These are phyloP conservation scores for Kwoniella sp. DNA, from an alignment of 768 basidiomycete genomes.

Conservation along the genomic window DNA sequence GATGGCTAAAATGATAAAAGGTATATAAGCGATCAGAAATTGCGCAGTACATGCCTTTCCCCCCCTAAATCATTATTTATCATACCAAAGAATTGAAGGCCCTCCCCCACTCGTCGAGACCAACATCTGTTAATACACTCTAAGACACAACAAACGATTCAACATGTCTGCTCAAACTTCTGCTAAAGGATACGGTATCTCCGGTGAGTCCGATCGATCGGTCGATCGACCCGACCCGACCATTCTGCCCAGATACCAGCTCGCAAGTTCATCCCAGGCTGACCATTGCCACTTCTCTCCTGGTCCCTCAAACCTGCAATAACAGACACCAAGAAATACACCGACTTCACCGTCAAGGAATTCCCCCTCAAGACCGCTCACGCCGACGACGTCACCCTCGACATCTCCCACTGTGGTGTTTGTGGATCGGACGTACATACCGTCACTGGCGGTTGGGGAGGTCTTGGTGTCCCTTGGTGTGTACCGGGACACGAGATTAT, in stretches of 20 bases:
- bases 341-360: conserved; percentile 48
- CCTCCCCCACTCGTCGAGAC: too few species aligned
- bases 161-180: conserved; percentile 24
- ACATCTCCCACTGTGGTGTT: conserved; percentile 56
- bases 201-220: conserved; percentile 27
- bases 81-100: too few species aligned
- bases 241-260: too few species aligned
- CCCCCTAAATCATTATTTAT: background rate
- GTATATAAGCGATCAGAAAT: too few species aligned
- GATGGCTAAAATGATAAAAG: too few species aligned
- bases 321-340: conserved; percentile 48
- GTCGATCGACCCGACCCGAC: background rate
- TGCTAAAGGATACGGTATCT: conserved; percentile 46
- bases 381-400: conserved; percentile 46
- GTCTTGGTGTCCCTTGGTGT: conserved; percentile 25
- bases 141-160: too few species aligned
- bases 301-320: too few species aligned
- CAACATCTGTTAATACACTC: too few species aligned
- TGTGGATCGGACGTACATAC: conserved; percentile 64
- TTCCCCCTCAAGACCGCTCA: conserved; percentile 46
- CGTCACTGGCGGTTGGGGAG: conserved; percentile 59
- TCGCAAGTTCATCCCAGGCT: too few species aligned
- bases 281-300: too few species aligned
- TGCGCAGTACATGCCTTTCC: background rate
- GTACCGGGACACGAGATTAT: conserved; percentile 63